Conservation (phyloP, 805 yeast species). For the Yarrowia porcina region DNA sequence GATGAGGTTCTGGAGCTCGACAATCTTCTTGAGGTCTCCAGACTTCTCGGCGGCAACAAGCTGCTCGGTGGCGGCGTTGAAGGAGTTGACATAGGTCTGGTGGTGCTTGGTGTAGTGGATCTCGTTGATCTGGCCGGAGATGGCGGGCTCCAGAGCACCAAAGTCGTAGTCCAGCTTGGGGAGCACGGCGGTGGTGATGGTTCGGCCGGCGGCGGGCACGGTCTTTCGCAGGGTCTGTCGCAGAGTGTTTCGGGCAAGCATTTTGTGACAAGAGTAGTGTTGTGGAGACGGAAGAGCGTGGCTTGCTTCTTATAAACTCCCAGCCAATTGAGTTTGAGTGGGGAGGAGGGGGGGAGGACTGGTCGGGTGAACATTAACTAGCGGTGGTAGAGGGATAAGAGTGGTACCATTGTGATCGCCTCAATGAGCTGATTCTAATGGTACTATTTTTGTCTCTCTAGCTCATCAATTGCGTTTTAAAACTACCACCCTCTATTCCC, state of each 20-base stretch:
- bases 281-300: not conserved
- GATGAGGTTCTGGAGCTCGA: constrained; percentile 63
- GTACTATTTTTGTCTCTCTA: not conserved
- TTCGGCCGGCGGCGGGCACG: constrained; percentile 26
- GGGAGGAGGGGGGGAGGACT: not conserved
- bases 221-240: constrained; percentile 10
- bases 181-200: constrained; percentile 51
- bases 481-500: no score
- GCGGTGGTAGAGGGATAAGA: not conserved
- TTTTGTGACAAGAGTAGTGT: not conserved
- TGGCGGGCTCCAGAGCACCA: constrained; percentile 80
- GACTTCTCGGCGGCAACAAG: constrained; percentile 58
- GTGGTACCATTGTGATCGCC: not conserved
- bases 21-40: constrained; percentile 58
- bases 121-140: constrained; percentile 83
- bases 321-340: constrained; percentile 16
- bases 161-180: constrained; percentile 84
- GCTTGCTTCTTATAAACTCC: constrained; percentile 7
- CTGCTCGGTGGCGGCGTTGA: constrained; percentile 74
- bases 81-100: constrained; percentile 85
- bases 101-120: constrained; percentile 85
- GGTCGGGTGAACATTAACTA: not conserved
- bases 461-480: no score
- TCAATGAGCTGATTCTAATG: not conserved
- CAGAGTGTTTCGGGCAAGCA: constrained; percentile 23